These are phyloP conservation scores for Cryphonectria nitschkei DNA, from an alignment of 2,329 filamentous ascomycete genomes.

Conservation along the genomic window DNA sequence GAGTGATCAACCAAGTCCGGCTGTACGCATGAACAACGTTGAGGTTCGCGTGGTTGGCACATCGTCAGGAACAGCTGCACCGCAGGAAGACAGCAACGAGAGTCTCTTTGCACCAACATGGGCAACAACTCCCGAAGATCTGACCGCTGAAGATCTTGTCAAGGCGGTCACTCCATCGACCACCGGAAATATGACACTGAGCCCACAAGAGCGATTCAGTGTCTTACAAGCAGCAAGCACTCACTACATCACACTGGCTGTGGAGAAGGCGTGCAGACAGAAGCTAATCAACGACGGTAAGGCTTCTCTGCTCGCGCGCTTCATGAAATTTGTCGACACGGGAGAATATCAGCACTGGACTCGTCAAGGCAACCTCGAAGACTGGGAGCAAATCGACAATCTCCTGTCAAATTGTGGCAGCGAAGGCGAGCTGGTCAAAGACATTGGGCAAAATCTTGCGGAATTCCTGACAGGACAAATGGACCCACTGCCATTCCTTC, in stretches of 20 bases:
- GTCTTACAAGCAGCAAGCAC: not conserved
- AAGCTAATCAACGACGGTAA: not conserved
- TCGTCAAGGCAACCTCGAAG: not conserved
- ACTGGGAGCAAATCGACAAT: not conserved
- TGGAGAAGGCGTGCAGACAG: not conserved
- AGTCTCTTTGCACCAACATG: not conserved
- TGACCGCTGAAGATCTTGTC: not conserved
- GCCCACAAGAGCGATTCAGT: not conserved
- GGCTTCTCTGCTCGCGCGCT: not conserved
- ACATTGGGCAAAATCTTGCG: not conserved
- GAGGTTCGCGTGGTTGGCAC: conserved; percentile 5
- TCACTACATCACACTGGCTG: not conserved
- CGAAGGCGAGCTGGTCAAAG: not conserved
- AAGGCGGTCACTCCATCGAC: not conserved
- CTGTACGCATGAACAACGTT: too few species aligned
- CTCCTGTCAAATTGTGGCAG: not conserved
- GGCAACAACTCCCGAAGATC: not conserved
- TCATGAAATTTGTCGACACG: not conserved
- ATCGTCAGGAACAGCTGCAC: not conserved
- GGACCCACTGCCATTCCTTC: not conserved
- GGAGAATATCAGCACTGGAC: not conserved
- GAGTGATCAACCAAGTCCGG: too few species aligned
- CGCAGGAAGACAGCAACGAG: not conserved
- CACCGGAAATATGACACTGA: not conserved
- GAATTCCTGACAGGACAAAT: not conserved